These are phyloP conservation scores for Boletus fagicola DNA, from an alignment of 768 basidiomycete species.

Conservation along the genomic window DNA sequence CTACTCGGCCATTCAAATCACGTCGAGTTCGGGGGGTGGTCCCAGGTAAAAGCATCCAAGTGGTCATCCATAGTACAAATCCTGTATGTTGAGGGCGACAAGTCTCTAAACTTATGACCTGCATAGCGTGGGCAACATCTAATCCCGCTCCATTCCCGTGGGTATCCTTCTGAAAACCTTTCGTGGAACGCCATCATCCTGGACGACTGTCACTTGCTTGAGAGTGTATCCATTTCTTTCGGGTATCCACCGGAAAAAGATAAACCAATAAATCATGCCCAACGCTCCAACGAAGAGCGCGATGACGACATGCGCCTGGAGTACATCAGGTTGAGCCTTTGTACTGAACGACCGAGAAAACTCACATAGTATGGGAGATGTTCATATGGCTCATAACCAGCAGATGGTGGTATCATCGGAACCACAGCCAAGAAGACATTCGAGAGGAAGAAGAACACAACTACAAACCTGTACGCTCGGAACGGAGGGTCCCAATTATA, in stretches of 20 bases:
- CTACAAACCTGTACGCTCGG: conserved; percentile 47
- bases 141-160: background rate
- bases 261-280: conserved; percentile 57
- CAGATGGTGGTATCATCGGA: conserved; percentile 60
- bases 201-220: conserved; percentile 43
- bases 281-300: conserved; percentile 46
- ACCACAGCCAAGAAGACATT: conserved; percentile 63
- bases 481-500: conserved; percentile 68
- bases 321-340: background rate
- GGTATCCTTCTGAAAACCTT: conserved; percentile 47
- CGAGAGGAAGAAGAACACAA: conserved; percentile 57
- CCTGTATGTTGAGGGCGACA: background rate
- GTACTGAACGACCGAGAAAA: background rate
- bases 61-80: background rate
- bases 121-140: background rate
- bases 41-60: background rate
- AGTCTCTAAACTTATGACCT: background rate
- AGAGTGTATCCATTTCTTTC: conserved; percentile 47
- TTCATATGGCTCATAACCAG: conserved; percentile 51
- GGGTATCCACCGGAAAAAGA: conserved; percentile 52
- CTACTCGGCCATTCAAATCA: background rate
- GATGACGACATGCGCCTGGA: conserved; percentile 48
- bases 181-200: conserved; percentile 60
- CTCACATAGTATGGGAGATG: conserved; percentile 69
- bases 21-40: background rate